phyloP scores from a whole-genome alignment of 306 rosid genomes.

The Vigna radiata region DNA sequence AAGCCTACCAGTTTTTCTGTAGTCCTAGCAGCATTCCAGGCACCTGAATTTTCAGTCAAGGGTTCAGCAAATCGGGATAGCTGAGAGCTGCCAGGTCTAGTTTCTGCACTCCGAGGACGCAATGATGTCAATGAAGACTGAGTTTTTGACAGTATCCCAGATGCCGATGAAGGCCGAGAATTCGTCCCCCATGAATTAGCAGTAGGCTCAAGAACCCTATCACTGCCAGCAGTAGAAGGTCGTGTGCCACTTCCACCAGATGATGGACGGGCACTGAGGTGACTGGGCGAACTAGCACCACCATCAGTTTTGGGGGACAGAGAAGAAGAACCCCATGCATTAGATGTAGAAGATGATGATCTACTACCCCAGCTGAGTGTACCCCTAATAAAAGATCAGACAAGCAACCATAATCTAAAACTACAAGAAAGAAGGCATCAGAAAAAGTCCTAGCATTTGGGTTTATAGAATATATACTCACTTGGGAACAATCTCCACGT shows the following conservation, averaged over 20 bases:
- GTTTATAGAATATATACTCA: conserved; percentile 53
- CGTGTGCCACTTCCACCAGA: conserved; percentile 94
- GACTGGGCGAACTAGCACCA: conserved; percentile 78
- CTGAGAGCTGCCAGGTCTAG: conserved; percentile 96
- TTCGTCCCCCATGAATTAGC: conserved; percentile 75
- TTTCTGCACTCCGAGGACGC: conserved; percentile 99
- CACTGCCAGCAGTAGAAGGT: conserved; percentile 95
- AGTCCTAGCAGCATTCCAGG: conserved; percentile 81
- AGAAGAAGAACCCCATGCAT: conserved; percentile 90
- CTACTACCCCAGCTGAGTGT: conserved; percentile 94
- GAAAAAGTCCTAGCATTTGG: conserved; percentile 12
- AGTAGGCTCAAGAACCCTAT: conserved; percentile 71
- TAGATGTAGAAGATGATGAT: conserved; percentile 79
- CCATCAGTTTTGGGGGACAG: conserved; percentile 86
- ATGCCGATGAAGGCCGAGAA: conserved; percentile 97
- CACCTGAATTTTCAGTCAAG: conserved; percentile 67
- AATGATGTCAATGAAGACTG: conserved; percentile 69
- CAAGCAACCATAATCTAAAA: conserved; percentile 35
- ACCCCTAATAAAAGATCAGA: conserved; percentile 64
- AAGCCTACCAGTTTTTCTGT: conserved; percentile 80
- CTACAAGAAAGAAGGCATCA: conserved; percentile 27
- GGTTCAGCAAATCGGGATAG: conserved; percentile 94
- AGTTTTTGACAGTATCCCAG: conserved; percentile 76
- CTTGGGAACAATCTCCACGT: conserved; percentile 98
- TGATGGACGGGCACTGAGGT: conserved; percentile 83